Evolutionary conservation across 2,329 filamentous ascomycete genomes (phyloP).

Genomic region (Talaromyces sp.): DNA sequence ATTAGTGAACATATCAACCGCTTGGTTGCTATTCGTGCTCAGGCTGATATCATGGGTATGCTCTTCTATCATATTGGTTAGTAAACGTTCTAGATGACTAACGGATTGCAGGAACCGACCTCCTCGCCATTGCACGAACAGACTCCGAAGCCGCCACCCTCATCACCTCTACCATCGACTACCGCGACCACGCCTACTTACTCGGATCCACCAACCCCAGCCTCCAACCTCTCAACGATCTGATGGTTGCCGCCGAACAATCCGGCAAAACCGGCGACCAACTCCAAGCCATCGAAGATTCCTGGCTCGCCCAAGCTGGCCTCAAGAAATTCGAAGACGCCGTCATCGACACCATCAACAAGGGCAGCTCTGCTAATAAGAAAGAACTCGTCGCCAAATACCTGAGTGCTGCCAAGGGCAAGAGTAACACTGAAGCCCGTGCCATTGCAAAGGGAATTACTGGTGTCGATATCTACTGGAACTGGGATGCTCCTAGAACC

Average conservation of each 20-base stretch:
- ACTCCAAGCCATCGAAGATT: constrained; percentile 88
- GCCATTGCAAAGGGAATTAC: constrained; percentile 74
- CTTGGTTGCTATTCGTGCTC: constrained; percentile 90
- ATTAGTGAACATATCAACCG: constrained; percentile 98
- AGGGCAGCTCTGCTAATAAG: constrained; percentile 65
- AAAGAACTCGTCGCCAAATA: constrained; percentile 66
- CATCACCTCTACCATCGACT: constrained; percentile 94
- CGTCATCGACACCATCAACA: constrained; percentile 77
- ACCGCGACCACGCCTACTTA: constrained; percentile 92
- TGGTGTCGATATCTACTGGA: constrained; percentile 80
- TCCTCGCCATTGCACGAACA: constrained; percentile 87
- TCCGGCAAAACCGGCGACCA: constrained; percentile 75
- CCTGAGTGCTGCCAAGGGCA: constrained; percentile 68
- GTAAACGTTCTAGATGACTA: too few species aligned
- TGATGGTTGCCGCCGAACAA: constrained; percentile 83
- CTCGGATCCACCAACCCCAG: constrained; percentile 82
- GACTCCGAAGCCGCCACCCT: constrained; percentile 97
- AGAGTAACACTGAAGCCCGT: constrained; percentile 79
- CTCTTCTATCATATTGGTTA: too few species aligned
- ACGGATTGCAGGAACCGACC: constrained; percentile 71
- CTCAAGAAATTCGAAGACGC: constrained; percentile 90
- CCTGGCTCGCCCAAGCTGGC: constrained; percentile 74
- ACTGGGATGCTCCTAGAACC: constrained; percentile 93
- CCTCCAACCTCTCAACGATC: constrained; percentile 80
- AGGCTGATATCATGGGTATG: constrained; percentile 97